phyloP scores from a whole-genome alignment of 768 basidiomycete species.

The Daedaleopsis sinensis region DNA sequence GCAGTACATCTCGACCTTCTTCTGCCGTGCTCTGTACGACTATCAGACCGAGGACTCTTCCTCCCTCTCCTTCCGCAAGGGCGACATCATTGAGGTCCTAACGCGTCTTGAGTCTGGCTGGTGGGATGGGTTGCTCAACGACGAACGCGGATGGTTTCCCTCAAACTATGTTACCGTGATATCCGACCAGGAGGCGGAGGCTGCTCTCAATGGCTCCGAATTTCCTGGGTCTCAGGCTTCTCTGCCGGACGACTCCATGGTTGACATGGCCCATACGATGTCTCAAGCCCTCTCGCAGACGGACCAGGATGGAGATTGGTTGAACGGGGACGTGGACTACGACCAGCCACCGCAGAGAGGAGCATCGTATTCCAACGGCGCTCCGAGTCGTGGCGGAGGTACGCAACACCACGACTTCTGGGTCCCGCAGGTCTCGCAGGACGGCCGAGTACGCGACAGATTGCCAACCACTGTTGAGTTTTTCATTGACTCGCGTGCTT shows the following conservation, averaged over 20 bases:
- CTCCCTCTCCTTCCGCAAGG: slow-evolving; percentile 83
- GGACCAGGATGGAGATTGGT: slow-evolving; percentile 58
- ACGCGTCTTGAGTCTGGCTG: slow-evolving; percentile 91
- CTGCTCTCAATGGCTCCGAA: slow-evolving; percentile 57
- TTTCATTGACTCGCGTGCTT: slow-evolving; percentile 1
- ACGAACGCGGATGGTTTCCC: slow-evolving; percentile 96
- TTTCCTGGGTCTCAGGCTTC: slow-evolving; percentile 22
- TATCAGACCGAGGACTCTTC: slow-evolving; percentile 88
- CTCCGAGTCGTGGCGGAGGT: slow-evolving; percentile 26
- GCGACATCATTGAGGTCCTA: slow-evolving; percentile 93
- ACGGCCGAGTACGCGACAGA: slow-evolving; percentile 69
- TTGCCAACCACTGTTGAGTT: slow-evolving; percentile 8
- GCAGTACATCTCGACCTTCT: slow-evolving; percentile 67
- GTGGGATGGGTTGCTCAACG: slow-evolving; percentile 95
- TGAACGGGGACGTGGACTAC: slow-evolving; percentile 46
- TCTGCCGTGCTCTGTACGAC: slow-evolving; percentile 92
- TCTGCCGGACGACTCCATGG: slow-evolving; percentile 36
- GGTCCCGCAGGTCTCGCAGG: slow-evolving; percentile 83
- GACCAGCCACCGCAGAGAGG: slow-evolving; percentile 26
- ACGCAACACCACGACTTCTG: slow-evolving; percentile 78
- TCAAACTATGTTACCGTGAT: slow-evolving; percentile 90
- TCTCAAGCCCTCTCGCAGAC: slow-evolving; percentile 39
- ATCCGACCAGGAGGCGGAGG: slow-evolving; percentile 79
- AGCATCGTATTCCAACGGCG: slow-evolving; percentile 10
- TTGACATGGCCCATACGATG: slow-evolving; percentile 54